Base-by-base conservation (phyloP, 2,329 filamentous ascomycete genomes). In the Blastomyces percursus region DNA sequence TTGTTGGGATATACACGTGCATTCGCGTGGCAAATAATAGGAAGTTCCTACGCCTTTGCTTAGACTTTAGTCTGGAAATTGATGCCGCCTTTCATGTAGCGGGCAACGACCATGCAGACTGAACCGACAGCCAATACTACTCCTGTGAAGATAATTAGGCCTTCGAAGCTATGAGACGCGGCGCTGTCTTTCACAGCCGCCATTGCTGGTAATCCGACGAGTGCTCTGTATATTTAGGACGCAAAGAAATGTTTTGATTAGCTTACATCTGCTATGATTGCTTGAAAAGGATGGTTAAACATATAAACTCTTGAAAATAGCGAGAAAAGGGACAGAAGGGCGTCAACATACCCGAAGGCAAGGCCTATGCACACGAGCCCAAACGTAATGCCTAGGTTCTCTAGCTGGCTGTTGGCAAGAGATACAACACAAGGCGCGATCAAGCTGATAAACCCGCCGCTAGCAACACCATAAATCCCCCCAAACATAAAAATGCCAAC, bases 391-490 rank as follows among this genome's bases (percentile, higher is more conserved):
- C 52, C 44, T 38, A 35, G 40, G n/a, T 54, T 61, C 42, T 62
- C 35, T 50, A 64, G 30, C 40, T 61, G 62, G 9, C 54, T 56
- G 12, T 64, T 44, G n/a, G 60, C 60, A 19, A 64, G 62, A 35
- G 60, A 59, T 14, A 62, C 62, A 24, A 64, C 60, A 30, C 62
- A 64, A 21, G 60, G 55, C 6, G 35, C 60, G 27, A 19, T 27
- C 48, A 64, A 35, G 38, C 62, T 64, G 60, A 64, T 56, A 48
- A 62, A 59, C 5, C 62, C 60, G 3, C 62, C 62, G 27, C 62
- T 62, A 16, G 57, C 60, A n/a, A 64, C 24, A 16, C 62, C 62
- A 24, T 56, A 64, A 8, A 63, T 30, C 3, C 60, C 46, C 14
- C 48, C 56, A 40, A 64, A 64, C 3, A 58, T 35, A 56, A 64